These are phyloP conservation scores for Apophysomyces ossiformis DNA, from an alignment of 371 early-diverging fungal genomes.

Conservation along the genomic window DNA sequence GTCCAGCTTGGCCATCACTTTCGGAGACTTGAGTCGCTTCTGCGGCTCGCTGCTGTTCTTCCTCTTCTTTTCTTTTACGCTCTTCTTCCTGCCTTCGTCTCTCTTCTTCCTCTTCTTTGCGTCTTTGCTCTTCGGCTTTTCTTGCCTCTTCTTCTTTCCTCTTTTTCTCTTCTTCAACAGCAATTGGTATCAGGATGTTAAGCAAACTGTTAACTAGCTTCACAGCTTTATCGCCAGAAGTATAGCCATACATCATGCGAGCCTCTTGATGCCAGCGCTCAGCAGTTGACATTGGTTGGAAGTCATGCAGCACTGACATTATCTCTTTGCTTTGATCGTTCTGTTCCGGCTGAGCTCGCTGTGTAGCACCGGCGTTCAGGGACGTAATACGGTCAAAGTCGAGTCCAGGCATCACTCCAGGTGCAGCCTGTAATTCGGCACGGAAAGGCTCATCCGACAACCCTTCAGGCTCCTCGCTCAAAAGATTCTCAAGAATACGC, in stretches of 20 bases:
- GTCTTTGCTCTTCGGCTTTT: slow-evolving; percentile 43
- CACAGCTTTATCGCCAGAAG: slow-evolving; percentile 64
- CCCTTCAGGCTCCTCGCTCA: slow-evolving; percentile 52
- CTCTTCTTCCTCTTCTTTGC: slow-evolving; percentile 31
- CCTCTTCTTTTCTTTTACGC: slow-evolving; percentile 57
- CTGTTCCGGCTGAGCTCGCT: slow-evolving; percentile 6
- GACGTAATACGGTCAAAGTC: slow-evolving; percentile 45
- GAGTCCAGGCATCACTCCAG: slow-evolving; percentile 43
- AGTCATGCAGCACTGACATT: slow-evolving; percentile 66
- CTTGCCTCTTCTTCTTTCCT: slow-evolving; percentile 60
- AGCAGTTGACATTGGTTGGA: slow-evolving; percentile 72
- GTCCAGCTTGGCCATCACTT: slow-evolving; percentile 30
- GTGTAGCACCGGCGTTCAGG: background rate
- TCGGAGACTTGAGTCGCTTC: slow-evolving; percentile 22
- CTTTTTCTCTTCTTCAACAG: slow-evolving; percentile 72
- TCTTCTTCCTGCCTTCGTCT: slow-evolving; percentile 40
- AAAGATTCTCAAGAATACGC: slow-evolving; percentile 70
- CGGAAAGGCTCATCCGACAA: slow-evolving; percentile 47
- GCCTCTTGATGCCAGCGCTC: slow-evolving; percentile 93
- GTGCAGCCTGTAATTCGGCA: slow-evolving; percentile 55
- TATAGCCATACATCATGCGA: slow-evolving; percentile 76
- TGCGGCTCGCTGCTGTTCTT: slow-evolving; percentile 30
- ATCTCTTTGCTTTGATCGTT: slow-evolving; percentile 43
- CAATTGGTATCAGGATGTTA: slow-evolving; percentile 77
- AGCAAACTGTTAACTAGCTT: slow-evolving; percentile 66